A percentile compares a stretch with the other conserved stretches of the same genome.
phyloP scores from a whole-genome alignment of 805 yeast species.

The Saturnispora ahearnii region DNA sequence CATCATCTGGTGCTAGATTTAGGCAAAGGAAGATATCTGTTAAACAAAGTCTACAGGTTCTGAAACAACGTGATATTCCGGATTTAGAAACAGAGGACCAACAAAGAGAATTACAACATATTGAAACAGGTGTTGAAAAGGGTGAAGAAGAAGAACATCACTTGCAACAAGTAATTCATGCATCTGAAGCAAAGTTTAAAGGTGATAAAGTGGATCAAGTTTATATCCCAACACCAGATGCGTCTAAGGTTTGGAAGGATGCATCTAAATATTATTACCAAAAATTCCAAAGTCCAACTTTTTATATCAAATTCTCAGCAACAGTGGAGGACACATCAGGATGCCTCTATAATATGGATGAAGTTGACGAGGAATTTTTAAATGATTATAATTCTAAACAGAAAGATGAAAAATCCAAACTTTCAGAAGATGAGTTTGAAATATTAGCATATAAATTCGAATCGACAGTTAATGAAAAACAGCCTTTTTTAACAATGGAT shows the following conservation, averaged over 20 bases:
- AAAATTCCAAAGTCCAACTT: slow-evolving; percentile 58
- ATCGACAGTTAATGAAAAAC: slow-evolving; percentile 62
- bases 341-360: slow-evolving; percentile 82
- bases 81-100: slow-evolving; percentile 68
- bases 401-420: slow-evolving; percentile 25
- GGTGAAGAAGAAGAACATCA: slow-evolving; percentile 97
- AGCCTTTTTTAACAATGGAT: slow-evolving; percentile 75
- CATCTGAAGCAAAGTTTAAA: slow-evolving; percentile 58
- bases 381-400: slow-evolving; percentile 29
- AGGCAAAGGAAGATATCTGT: slow-evolving; percentile 93
- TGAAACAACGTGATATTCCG: slow-evolving; percentile 72
- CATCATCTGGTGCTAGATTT: slow-evolving; percentile 58
- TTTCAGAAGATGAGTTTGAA: slow-evolving; percentile 85
- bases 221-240: slow-evolving; percentile 96
- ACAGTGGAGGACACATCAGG: slow-evolving; percentile 95
- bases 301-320: slow-evolving; percentile 82
- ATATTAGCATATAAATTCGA: slow-evolving; percentile 66
- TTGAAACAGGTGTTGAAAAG: slow-evolving; percentile 97
- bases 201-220: slow-evolving; percentile 45
- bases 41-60: slow-evolving; percentile 73
- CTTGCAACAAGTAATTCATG: slow-evolving; percentile 82
- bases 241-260: slow-evolving; percentile 73
- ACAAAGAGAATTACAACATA: slow-evolving; percentile 78
- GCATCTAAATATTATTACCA: slow-evolving; percentile 64
- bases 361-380: slow-evolving; percentile 67